Percentiles rank a stretch among this genome's conserved stretches.
Evolutionary conservation across 2,329 filamentous ascomycete species (phyloP).

Genomic region (Elsinoe ampelina): DNA sequence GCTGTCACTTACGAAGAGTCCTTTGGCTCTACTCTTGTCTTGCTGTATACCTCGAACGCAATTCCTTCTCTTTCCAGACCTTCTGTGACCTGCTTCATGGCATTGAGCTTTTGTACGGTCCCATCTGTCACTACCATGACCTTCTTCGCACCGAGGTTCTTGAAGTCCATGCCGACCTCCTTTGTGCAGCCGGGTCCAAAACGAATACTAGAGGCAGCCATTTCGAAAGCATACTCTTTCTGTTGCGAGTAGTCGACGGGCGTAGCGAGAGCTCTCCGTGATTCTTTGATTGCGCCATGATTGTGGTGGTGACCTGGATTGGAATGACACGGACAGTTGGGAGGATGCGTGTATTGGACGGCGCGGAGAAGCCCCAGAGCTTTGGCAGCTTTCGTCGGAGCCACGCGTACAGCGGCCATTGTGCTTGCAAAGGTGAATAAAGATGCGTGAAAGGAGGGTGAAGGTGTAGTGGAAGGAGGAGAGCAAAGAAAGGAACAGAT

Average conservation of each 20-base stretch:
- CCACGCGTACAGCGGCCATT: constrained; percentile 31
- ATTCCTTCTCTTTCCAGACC: constrained; percentile 70
- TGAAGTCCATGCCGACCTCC: constrained; percentile 96
- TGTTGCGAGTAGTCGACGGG: constrained; percentile 61
- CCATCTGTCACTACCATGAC: constrained; percentile 88
- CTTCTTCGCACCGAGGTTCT: constrained; percentile 76
- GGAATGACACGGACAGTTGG: constrained; percentile 83
- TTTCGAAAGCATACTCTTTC: constrained; percentile 97
- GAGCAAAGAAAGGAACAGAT: background rate
- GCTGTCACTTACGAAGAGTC: constrained; percentile 63
- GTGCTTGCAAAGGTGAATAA: background rate
- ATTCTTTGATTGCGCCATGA: constrained; percentile 43
- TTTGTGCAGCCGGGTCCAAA: constrained; percentile 90
- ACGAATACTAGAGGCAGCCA: constrained; percentile 90
- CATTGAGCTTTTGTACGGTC: constrained; percentile 71
- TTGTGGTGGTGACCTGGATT: constrained; percentile 72
- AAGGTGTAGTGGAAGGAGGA: background rate
- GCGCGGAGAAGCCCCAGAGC: constrained; percentile 70
- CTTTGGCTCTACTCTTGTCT: constrained; percentile 81
- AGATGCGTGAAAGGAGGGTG: background rate
- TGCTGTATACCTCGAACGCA: constrained; percentile 69
- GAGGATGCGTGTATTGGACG: constrained; percentile 84
- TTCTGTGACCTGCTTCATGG: constrained; percentile 82
- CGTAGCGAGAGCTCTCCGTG: constrained; percentile 59
- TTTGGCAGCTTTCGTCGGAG: constrained; percentile 43